These are phyloP conservation scores for Beauveria sp. DNA, from an alignment of 2,329 filamentous ascomycete genomes.

Conservation along the genomic window DNA sequence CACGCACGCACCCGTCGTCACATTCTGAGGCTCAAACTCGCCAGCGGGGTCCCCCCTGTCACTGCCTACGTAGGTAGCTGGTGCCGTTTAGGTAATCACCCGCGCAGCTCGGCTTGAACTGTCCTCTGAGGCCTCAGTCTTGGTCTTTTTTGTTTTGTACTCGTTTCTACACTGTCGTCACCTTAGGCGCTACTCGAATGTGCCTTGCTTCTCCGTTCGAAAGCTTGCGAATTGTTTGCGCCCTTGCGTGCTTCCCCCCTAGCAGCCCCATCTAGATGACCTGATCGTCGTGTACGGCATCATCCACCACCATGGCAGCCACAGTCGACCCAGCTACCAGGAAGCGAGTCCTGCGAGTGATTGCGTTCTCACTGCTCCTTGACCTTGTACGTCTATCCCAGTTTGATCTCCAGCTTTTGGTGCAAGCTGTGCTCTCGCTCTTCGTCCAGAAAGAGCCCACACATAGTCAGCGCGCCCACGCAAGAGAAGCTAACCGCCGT, in stretches of 20 bases:
- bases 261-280: not conserved
- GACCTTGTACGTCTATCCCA: constrained; percentile 61
- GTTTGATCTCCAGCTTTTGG: not conserved
- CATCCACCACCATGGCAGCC: constrained; percentile 27
- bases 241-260: not conserved
- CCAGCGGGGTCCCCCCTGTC: not conserved
- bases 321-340: constrained; percentile 48
- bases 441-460: no score
- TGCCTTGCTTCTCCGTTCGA: no score
- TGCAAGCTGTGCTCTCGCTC: not conserved
- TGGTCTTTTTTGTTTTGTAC: no score
- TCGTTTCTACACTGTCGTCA: no score
- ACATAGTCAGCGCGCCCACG: no score
- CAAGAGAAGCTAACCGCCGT: constrained; percentile 7
- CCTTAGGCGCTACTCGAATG: no score
- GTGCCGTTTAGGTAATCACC: no score
- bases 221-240: no score
- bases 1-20: not conserved
- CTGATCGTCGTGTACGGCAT: not conserved
- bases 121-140: no score
- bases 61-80: not conserved
- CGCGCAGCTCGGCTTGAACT: no score
- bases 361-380: constrained; percentile 82
- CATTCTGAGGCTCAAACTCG: not conserved
- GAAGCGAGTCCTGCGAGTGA: constrained; percentile 76